A percentile compares a stretch with the other conserved stretches of the same genome.
Conservation (phyloP, 75 land plant genomes). For the Azolla pinnata region DNA sequence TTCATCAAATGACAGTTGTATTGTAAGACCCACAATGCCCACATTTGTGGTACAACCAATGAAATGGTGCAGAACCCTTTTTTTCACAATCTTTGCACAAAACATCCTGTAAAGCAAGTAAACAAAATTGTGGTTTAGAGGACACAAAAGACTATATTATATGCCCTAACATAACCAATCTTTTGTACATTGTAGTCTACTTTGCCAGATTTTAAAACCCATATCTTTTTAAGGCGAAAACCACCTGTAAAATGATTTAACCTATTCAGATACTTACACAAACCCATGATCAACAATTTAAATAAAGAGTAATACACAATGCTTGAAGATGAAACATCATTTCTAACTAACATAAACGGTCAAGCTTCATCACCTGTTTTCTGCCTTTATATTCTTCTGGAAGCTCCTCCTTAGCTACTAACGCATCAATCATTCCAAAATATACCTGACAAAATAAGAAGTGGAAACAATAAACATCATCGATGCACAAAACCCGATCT, state of each 20-base stretch:
- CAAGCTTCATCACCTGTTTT: constrained; percentile 40
- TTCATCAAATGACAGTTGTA: constrained; percentile 47
- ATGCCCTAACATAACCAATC: too few relatives aligned
- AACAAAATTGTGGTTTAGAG: background rate
- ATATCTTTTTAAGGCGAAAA: too few relatives aligned
- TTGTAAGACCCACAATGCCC: constrained; percentile 66
- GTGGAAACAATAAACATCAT: too few relatives aligned
- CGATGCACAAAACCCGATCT: too few relatives aligned
- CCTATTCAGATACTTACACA: too few relatives aligned
- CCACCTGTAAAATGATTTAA: too few relatives aligned
- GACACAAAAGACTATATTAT: too few relatives aligned
- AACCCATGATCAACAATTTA: too few relatives aligned
- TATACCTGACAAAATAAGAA: constrained; percentile 57
- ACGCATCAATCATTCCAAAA: constrained; percentile 71
- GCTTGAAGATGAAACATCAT: too few relatives aligned
- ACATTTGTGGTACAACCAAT: constrained; percentile 75
- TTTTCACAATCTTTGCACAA: constrained; percentile 71
- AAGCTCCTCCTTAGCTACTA: constrained; percentile 54
- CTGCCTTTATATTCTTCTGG: constrained; percentile 52
- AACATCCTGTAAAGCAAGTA: constrained; percentile 41
- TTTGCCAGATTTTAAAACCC: background rate
- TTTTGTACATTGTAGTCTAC: too few relatives aligned
- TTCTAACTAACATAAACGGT: too few relatives aligned
- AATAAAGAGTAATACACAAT: too few relatives aligned
- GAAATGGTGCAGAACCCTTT: constrained; percentile 48